These are phyloP conservation scores for Tetrahymena elliotti DNA, from an alignment of 73 alveolate genomes.

Conservation along the genomic window DNA sequence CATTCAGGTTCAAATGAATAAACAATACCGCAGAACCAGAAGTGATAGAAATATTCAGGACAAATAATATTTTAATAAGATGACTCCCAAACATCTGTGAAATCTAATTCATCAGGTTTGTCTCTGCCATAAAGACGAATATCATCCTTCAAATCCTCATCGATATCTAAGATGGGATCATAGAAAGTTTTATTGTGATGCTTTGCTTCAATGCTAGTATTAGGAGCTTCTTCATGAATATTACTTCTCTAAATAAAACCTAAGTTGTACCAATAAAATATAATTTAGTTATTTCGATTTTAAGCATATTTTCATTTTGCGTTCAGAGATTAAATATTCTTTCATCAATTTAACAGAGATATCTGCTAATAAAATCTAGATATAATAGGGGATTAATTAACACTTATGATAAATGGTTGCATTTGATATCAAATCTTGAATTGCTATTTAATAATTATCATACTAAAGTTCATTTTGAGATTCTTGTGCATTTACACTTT, in stretches of 20 bases:
- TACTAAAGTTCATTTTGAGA: not conserved
- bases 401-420: not conserved
- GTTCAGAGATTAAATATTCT: not conserved
- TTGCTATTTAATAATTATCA: not conserved
- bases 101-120: slow-evolving; percentile 44
- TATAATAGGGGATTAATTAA: not conserved
- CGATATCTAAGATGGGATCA: not conserved
- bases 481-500: not conserved
- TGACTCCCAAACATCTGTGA: slow-evolving; percentile 45
- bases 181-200: not conserved
- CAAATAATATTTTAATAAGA: slow-evolving; percentile 17
- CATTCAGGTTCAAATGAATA: slow-evolving; percentile 55
- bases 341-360: not conserved
- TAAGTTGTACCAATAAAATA: not conserved
- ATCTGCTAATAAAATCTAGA: not conserved
- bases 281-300: not conserved
- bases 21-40: slow-evolving; percentile 43
- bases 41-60: slow-evolving; percentile 42
- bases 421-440: not conserved
- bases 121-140: slow-evolving; percentile 9
- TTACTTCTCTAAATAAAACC: not conserved
- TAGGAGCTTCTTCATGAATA: not conserved
- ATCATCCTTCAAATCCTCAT: not conserved
- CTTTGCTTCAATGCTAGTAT: not conserved
- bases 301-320: not conserved